Evolutionary conservation across 352 stramenopile species (phyloP), one percentile per base, ranked within the genome.

Genomic region (Globisporangium ultimum): DNA sequence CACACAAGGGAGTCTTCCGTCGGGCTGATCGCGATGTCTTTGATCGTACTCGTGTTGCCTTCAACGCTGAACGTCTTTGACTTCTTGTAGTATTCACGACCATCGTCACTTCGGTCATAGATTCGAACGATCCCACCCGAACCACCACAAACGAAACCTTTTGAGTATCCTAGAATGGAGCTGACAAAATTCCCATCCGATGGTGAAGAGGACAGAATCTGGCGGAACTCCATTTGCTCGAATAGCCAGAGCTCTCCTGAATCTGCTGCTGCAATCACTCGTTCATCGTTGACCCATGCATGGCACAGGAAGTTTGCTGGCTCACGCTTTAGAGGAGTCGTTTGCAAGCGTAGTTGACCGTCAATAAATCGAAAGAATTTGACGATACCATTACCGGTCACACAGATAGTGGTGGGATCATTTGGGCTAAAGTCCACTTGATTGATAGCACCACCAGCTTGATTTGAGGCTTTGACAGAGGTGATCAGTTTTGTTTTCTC

Each of bases 231-330:
- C 48, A 97, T 82, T 68, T 88, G 84, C 53, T 98, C 93, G 64
- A 98, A 97, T 9, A 98, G 46, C 78, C 75, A 98, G 24, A 98
- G 63, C 48, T 97, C 88, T 0, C 92, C 93, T 0, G 77, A 83
- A 63, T 97, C 88, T 0, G 91, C 93, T 2, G 89, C 87, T 8
- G 93, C 85, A 3, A 98, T 70, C 6, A 98, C 74, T 12, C 90
- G 80, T 14, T 98, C 93, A 36, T 98, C 91, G 10, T 67, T 84
- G 22, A 98, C 78, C 93, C 93, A 98, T 12, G 76, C 74, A 46
- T 98, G 94, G 18, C 79, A 91, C 13, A 96, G 61, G 62, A 97
- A 98, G 52, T 96, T 89, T 2, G 79, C 79, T 8, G 83, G 76
- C 34, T 96, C 88, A 0, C 84, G 74, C 41, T 96, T 93, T 17